A percentile compares a stretch with the other conserved stretches of the same genome.
These are phyloP conservation scores for Boechera divaricarpa DNA, from an alignment of 345 rosid genomes.

Conservation along the genomic window DNA sequence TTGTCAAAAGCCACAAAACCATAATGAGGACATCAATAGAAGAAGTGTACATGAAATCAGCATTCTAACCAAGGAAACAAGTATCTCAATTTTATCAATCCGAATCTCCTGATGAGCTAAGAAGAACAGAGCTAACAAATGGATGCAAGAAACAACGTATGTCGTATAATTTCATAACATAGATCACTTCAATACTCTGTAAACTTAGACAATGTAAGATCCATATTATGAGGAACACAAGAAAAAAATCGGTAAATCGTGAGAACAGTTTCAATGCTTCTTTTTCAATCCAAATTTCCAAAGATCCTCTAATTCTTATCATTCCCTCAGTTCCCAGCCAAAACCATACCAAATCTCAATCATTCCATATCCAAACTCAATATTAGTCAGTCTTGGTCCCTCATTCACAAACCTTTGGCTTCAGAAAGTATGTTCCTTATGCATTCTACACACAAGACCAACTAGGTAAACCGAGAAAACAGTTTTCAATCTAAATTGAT, in stretches of 20 bases:
- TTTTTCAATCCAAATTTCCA: background rate
- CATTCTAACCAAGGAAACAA: background rate
- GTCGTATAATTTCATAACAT: background rate
- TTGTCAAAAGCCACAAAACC: background rate
- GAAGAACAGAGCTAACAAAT: background rate
- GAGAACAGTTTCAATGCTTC: background rate
- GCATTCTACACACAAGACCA: background rate
- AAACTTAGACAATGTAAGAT: background rate
- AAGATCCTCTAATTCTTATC: background rate
- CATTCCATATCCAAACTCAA: background rate
- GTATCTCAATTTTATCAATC: background rate
- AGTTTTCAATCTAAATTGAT: background rate
- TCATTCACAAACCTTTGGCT: background rate
- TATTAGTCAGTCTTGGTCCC: background rate
- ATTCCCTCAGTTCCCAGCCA: background rate
- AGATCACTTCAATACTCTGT: background rate
- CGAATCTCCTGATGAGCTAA: background rate
- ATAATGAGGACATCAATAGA: background rate
- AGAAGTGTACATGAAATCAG: background rate
- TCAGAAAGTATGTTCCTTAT: background rate
- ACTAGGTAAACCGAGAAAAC: background rate
- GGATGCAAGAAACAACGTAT: background rate
- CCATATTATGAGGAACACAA: background rate
- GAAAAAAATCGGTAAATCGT: too few relatives aligned
- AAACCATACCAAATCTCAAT: background rate